Evolutionary conservation across 305 asterid species (phyloP).

Genomic region (Fraxinus latifolia): DNA sequence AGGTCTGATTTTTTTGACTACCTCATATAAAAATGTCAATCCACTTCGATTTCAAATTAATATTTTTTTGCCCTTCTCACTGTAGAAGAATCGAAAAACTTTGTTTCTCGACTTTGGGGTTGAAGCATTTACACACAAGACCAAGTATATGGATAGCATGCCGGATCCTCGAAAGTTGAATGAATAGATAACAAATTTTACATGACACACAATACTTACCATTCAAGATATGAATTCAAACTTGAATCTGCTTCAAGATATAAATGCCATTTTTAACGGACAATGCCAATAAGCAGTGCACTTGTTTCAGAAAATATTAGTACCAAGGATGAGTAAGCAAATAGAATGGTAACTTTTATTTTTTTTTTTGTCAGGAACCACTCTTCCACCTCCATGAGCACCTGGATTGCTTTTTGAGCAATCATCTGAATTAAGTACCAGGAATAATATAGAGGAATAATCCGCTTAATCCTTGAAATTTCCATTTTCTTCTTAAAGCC

Average conservation of each 20-base stretch:
- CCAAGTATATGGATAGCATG: not conserved
- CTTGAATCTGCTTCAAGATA: not conserved
- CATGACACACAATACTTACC: not conserved
- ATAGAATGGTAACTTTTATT: not conserved
- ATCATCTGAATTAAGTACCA: not conserved
- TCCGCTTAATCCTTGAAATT: not conserved
- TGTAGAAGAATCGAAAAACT: not conserved
- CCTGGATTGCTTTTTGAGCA: not conserved
- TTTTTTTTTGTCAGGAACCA: not conserved
- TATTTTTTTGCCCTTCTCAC: not conserved
- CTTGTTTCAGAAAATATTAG: not conserved
- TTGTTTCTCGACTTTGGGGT: not conserved
- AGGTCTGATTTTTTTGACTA: constrained; percentile 43
- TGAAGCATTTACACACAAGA: not conserved
- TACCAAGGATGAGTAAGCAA: not conserved
- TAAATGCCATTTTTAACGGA: not conserved
- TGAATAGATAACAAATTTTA: not conserved
- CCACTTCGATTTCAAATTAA: not conserved
- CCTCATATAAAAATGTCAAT: not conserved
- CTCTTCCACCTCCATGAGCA: not conserved
- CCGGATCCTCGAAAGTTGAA: not conserved
- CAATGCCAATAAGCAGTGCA: not conserved
- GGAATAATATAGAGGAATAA: not conserved
- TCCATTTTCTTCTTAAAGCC: not conserved
- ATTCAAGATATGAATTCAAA: not conserved